Conservation (phyloP, 495 filamentous ascomycete species). For the Podospora pseudopauciseta region DNA sequence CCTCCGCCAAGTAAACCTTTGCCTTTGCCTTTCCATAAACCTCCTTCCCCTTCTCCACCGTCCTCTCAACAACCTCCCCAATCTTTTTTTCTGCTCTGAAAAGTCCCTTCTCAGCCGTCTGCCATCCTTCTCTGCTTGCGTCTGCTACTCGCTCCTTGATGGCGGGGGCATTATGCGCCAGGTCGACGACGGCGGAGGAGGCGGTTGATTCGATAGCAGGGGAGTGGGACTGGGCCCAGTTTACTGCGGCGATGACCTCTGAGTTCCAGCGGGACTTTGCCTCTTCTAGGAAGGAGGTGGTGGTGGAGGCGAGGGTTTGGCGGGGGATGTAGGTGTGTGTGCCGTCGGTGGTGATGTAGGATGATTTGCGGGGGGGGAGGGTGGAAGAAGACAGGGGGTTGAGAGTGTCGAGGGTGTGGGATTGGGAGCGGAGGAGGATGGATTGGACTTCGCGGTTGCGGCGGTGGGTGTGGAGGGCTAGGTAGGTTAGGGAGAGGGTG, state of each 20-base stretch:
- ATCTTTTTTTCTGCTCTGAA: conserved; percentile 24
- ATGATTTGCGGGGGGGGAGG: conserved; percentile 30
- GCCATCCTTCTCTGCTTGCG: conserved; percentile 22
- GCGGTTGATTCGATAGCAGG: conserved; percentile 53
- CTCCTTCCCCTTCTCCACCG: conserved; percentile 29
- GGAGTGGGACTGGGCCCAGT: conserved; percentile 61
- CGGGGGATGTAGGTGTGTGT: conserved; percentile 21
- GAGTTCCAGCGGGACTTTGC: conserved; percentile 78
- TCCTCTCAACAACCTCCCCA: conserved; percentile 23
- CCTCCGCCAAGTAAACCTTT: conserved; percentile 28
- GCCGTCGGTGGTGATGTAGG: conserved; percentile 14
- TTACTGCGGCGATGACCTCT: conserved; percentile 65
- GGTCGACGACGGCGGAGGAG: conserved; percentile 40
- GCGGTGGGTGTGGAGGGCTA: conserved; percentile 70
- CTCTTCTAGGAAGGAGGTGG: conserved; percentile 54
- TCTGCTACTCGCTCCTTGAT: conserved; percentile 20
- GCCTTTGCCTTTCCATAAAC: conserved; percentile 25
- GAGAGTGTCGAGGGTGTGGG: conserved; percentile 56
- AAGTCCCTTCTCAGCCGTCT: conserved; percentile 6
- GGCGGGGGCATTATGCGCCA: conserved; percentile 15
- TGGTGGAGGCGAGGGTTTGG: conserved; percentile 30
- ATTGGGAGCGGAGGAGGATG: conserved; percentile 66
- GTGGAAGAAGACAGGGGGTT: conserved; percentile 40
- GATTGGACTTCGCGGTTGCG: conserved; percentile 67
- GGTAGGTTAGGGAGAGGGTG: conserved; percentile 76